Conservation (phyloP, 306 rosid species). For the Vigna nakashimae region DNA sequence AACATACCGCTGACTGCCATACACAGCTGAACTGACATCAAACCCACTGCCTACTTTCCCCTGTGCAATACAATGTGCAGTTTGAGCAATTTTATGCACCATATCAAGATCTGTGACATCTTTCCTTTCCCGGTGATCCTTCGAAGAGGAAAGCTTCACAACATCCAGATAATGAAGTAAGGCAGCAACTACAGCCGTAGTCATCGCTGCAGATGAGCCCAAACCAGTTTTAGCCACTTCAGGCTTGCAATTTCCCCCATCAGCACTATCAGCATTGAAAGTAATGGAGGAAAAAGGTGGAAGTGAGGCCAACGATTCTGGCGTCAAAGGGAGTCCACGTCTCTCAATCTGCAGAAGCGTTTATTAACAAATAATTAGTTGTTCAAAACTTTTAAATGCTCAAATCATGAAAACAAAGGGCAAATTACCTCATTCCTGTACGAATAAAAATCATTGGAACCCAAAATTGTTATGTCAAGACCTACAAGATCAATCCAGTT, state of each 20-base stretch:
- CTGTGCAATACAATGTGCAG: conserved; percentile 94
- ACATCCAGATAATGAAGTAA: conserved; percentile 91
- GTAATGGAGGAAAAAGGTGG: conserved; percentile 88
- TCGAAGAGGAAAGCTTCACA: conserved; percentile 63
- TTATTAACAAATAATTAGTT: conserved; percentile 36
- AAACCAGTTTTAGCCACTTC: conserved; percentile 99
- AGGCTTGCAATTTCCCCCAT: conserved; percentile 71
- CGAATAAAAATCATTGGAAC: conserved; percentile 91
- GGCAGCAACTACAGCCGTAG: conserved; percentile 96
- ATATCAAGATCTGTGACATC: conserved; percentile 66
- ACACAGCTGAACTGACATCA: conserved; percentile 98
- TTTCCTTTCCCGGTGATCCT: conserved; percentile 53
- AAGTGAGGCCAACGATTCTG: conserved; percentile 83
- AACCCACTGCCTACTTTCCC: conserved; percentile 99
- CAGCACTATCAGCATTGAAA: conserved; percentile 73
- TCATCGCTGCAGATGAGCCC: conserved; percentile 99
- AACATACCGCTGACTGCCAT: conserved; percentile 98
- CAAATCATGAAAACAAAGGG: not conserved
- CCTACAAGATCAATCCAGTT: conserved; percentile 63
- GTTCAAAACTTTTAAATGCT: conserved; percentile 18
- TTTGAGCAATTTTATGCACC: conserved; percentile 94
- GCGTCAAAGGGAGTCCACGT: conserved; percentile 78
- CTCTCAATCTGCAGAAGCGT: conserved; percentile 74
- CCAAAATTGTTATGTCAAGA: conserved; percentile 91
- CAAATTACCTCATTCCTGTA: conserved; percentile 82